phyloP scores from a whole-genome alignment of 2,329 filamentous ascomycete genomes.

The Aspergillus vadensis region DNA sequence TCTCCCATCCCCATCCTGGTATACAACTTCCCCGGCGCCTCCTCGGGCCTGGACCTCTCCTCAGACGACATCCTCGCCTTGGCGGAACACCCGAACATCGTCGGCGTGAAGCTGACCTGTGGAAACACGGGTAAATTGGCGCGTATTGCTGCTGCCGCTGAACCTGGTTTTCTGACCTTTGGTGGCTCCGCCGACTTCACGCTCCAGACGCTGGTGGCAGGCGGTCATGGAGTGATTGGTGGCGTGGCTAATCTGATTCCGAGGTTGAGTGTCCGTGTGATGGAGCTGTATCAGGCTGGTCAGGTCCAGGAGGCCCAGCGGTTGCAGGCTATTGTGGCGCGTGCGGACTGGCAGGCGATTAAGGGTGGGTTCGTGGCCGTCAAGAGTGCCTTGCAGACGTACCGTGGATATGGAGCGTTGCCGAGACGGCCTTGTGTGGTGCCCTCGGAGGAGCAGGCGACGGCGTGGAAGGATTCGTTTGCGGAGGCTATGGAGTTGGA shows the following conservation, averaged over 20 bases:
- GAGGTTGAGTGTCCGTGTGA: constrained; percentile 76
- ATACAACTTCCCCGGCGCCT: constrained; percentile 72
- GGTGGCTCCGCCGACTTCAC: constrained; percentile 89
- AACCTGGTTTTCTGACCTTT: constrained; percentile 72
- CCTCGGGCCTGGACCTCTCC: constrained; percentile 67
- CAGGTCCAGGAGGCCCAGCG: constrained; percentile 73
- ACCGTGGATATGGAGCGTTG: constrained; percentile 78
- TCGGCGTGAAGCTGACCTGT: constrained; percentile 72
- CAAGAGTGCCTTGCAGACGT: constrained; percentile 77
- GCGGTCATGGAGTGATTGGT: constrained; percentile 81
- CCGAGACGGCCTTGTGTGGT: constrained; percentile 67
- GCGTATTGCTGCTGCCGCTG: constrained; percentile 56
- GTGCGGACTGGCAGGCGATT: constrained; percentile 80
- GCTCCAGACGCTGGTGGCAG: constrained; percentile 74
- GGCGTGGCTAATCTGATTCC: constrained; percentile 85
- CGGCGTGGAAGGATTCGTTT: constrained; percentile 40
- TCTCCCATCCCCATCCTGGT: constrained; percentile 66
- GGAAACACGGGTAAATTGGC: constrained; percentile 74
- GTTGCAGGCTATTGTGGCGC: constrained; percentile 75
- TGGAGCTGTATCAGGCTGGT: constrained; percentile 73
- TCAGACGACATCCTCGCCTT: constrained; percentile 65
- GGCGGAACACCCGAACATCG: constrained; percentile 63
- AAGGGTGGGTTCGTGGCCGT: constrained; percentile 84
- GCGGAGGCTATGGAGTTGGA: constrained; percentile 44
- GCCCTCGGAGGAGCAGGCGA: constrained; percentile 41